These are phyloP conservation scores for Chloranthus sessilifolius DNA, from an alignment of 164 flowering plant species.

Conservation along the genomic window DNA sequence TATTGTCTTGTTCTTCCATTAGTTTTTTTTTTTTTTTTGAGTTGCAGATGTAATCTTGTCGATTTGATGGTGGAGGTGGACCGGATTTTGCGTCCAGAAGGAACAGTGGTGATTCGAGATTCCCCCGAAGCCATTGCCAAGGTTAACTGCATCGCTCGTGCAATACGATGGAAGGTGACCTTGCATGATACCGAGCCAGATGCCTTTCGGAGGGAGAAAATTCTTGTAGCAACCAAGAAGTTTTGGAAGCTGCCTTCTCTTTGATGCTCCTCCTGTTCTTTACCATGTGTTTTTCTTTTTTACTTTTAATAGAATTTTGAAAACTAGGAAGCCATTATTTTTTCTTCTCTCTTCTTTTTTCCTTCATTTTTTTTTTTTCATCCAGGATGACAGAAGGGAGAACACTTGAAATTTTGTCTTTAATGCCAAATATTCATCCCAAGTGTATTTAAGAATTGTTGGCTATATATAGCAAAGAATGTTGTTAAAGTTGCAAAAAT, in stretches of 20 bases:
- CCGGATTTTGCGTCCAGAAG: slow-evolving; percentile 86
- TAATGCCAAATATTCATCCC: too few relatives aligned
- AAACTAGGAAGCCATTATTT: too few relatives aligned
- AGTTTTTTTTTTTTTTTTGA: neutral
- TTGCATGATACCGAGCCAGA: slow-evolving; percentile 64
- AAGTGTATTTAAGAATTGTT: too few relatives aligned
- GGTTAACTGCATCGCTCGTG: slow-evolving; percentile 52
- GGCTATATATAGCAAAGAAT: too few relatives aligned
- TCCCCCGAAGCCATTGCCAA: slow-evolving; percentile 68
- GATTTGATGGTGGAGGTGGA: slow-evolving; percentile 91
- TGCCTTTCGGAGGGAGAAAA: slow-evolving; percentile 59
- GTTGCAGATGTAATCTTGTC: slow-evolving; percentile 74
- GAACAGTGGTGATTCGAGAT: slow-evolving; percentile 74
- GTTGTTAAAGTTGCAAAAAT: too few relatives aligned
- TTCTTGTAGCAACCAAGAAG: slow-evolving; percentile 70
- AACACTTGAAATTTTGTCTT: too few relatives aligned
- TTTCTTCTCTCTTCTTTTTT: too few relatives aligned
- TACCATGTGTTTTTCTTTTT: too few relatives aligned
- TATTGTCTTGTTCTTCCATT: neutral
- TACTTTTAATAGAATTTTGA: too few relatives aligned
- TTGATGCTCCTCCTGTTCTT: too few relatives aligned
- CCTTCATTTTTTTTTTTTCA: too few relatives aligned
- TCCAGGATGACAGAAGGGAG: too few relatives aligned
- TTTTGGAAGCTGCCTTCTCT: slow-evolving; percentile 54
- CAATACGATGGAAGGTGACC: slow-evolving; percentile 59